Evolutionary conservation across 2,329 filamentous ascomycete genomes (phyloP).

Genomic region (Colletotrichum plurivorum): DNA sequence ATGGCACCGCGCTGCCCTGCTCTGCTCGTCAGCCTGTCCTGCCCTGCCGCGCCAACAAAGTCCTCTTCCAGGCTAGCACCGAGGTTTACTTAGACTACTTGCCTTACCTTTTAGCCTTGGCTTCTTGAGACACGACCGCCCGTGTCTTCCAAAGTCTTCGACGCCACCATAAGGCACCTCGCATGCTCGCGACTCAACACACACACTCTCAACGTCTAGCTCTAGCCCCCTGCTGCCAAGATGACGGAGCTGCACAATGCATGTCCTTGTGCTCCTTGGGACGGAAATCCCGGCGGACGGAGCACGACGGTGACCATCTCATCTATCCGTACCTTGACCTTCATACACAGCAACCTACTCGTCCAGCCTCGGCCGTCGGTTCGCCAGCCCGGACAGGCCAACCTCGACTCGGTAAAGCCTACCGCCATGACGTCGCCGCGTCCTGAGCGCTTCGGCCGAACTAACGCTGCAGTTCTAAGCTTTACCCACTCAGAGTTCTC

Average conservation of each 20-base stretch:
- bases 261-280: constrained; percentile 1
- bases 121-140: constrained; percentile 13
- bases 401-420: constrained; percentile 2
- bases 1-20: neutral
- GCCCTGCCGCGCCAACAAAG: neutral
- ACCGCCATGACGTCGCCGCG: constrained; percentile 31
- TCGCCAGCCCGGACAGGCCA: neutral
- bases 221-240: constrained; percentile 7
- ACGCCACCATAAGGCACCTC: constrained; percentile 11
- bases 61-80: neutral
- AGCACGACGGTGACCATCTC: constrained; percentile 7
- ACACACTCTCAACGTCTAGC: neutral
- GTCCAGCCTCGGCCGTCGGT: constrained; percentile 7
- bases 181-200: constrained; percentile 14
- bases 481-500: neutral
- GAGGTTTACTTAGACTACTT: constrained; percentile 10
- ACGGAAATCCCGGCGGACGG: constrained; percentile 21
- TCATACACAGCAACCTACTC: neutral
- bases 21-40: neutral
- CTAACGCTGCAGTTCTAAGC: constrained; percentile 21
- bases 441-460: constrained; percentile 31
- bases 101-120: constrained; percentile 19
- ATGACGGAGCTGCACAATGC: constrained; percentile 4
- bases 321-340: constrained; percentile 1
- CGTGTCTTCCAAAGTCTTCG: constrained; percentile 19